Conservation (phyloP, 192 early-diverging fungal genomes). For the Gigaspora rosea region DNA sequence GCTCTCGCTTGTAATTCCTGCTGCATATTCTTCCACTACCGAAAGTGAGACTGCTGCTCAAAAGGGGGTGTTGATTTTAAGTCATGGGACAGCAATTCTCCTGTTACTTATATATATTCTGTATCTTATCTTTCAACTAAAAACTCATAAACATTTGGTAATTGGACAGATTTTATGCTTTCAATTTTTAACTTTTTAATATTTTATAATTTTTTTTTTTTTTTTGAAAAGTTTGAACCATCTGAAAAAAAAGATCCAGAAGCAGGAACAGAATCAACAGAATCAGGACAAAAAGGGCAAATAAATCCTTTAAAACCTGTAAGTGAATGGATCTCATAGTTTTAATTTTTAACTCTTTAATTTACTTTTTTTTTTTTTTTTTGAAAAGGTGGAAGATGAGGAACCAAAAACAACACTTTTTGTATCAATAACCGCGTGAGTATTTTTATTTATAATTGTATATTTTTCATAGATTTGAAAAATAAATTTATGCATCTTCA, state of each 20-base stretch:
- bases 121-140: slow-evolving; percentile 83
- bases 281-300: no score
- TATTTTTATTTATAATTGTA: no score
- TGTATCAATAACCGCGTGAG: slow-evolving; percentile 42
- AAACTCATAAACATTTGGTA: not conserved
- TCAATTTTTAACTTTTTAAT: not conserved
- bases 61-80: slow-evolving; percentile 57
- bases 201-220: slow-evolving; percentile 67
- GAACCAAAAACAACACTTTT: slow-evolving; percentile 57
- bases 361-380: slow-evolving; percentile 62
- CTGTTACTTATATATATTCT: slow-evolving; percentile 67
- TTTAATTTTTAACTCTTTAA: not conserved
- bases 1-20: slow-evolving; percentile 69
- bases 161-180: not conserved
- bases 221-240: slow-evolving; percentile 42
- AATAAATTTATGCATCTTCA: no score
- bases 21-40: slow-evolving; percentile 63
- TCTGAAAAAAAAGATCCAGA: no score
- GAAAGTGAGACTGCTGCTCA: slow-evolving; percentile 38
- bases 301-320: not conserved
- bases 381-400: slow-evolving; percentile 53
- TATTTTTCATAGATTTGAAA: no score
- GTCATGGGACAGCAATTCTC: slow-evolving; percentile 69
- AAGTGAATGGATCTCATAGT: not conserved
- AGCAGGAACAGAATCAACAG: no score